Base-by-base conservation (phyloP, 2,329 filamentous ascomycete genomes). In the Aspergillus brunneoviolaceus region DNA sequence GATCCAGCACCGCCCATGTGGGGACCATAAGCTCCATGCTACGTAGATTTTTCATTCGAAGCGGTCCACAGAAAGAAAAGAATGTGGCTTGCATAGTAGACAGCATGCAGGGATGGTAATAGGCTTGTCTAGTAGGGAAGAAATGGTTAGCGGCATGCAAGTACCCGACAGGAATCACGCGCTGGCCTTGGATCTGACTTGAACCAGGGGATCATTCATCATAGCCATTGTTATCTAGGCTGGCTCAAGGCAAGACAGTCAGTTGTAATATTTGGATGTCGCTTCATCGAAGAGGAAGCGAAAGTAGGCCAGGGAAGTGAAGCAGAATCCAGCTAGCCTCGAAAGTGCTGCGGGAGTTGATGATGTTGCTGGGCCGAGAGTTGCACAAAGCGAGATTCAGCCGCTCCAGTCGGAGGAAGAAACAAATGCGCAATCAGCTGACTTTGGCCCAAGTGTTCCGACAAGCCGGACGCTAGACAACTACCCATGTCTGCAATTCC, bases 131-230 rank as follows among this genome's bases (percentile, higher is more conserved):
- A 42, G 27, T 58, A 29, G 49, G 47, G 58, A 55, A 53, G 55
- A 60, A 57, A 52, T 19, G 29, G 49, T 59, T 51, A 55, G 57
- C 56, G 56, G 60, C 11, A 66, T 74, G 71, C 71, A 74, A 63
- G 67, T 63, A 68, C 53, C 67, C 71, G 68, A 59, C 59, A 29
- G 57, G 62, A 62, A 74, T 72, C 71, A 72, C 70, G 63, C 69
- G 64, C 66, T 65, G 63, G 53, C 42, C 60, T 62, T 51, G 62
- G 53, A 69, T 68, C 66, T 62, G 51, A 59, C 66, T 48, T 42
- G 49, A 49, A 63, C 29, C 65, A 62, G 64, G 60, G 52, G 55
- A 49, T 23, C 21, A 25, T 45, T 56, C 31, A 49, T 58, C 27
- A 52, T 51, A 56, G 48, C 23, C 27, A 52, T 57, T 61, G 57